A percentile compares a stretch with the other conserved stretches of the same genome.
Evolutionary conservation across 2,329 filamentous ascomycete species (phyloP).

Genomic region (Aureobasidium sp.): DNA sequence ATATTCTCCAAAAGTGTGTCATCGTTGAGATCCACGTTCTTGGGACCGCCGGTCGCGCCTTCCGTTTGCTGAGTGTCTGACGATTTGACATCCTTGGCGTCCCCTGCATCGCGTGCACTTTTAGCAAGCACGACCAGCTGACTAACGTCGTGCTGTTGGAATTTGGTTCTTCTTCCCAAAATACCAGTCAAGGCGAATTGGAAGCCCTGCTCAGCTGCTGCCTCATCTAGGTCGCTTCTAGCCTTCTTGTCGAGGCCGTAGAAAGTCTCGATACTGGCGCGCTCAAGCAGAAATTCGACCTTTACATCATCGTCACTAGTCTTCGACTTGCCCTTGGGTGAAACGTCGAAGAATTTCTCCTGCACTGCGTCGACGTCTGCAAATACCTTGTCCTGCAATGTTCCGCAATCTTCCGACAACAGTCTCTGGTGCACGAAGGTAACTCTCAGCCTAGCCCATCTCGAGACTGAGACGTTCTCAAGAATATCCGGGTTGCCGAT

Average conservation of each 20-base stretch:
- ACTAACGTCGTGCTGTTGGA: conserved; percentile 69
- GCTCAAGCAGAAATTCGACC: conserved; percentile 69
- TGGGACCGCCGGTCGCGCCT: conserved; percentile 15
- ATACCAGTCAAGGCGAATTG: conserved; percentile 76
- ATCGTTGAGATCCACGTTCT: conserved; percentile 73
- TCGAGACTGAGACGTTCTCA: conserved; percentile 36
- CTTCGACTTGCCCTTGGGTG: conserved; percentile 21
- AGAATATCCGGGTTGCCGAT: conserved; percentile 41
- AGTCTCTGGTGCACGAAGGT: conserved; percentile 65
- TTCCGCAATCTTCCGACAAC: conserved; percentile 52
- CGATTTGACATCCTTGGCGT: conserved; percentile 5
- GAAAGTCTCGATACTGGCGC: conserved; percentile 73
- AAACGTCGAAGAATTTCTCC: conserved; percentile 26
- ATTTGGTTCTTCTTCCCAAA: conserved; percentile 75
- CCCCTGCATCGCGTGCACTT: conserved; percentile 41
- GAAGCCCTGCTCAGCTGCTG: conserved; percentile 59
- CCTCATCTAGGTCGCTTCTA: conserved; percentile 58
- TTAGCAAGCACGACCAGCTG: conserved; percentile 87
- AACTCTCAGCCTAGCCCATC: conserved; percentile 61
- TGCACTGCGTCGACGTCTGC: conserved; percentile 49
- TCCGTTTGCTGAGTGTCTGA: neutral
- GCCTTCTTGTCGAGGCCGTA: conserved; percentile 75
- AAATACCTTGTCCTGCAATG: conserved; percentile 52
- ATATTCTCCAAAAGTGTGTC: conserved; percentile 88
- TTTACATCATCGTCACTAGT: conserved; percentile 31